Evolutionary conservation across 2,329 filamentous ascomycete genomes (phyloP).

Genomic region (Scorias spongiosa): DNA sequence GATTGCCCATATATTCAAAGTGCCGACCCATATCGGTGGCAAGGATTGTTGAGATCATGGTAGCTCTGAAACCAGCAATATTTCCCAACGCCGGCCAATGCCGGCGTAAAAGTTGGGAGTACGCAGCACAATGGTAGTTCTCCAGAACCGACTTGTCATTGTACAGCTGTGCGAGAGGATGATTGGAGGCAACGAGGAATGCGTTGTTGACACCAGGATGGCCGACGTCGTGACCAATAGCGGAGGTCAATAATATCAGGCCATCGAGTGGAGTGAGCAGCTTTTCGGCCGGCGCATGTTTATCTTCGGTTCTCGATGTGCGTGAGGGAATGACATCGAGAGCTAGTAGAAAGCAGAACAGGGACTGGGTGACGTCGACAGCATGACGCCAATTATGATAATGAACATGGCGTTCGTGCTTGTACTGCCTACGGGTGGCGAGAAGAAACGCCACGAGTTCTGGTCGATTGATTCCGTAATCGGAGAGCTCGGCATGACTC

Average conservation of each 20-base stretch:
- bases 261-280: slow-evolving; percentile 78
- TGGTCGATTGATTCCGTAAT: slow-evolving; percentile 29
- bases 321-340: slow-evolving; percentile 54
- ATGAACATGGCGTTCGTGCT: slow-evolving; percentile 36
- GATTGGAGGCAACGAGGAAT: slow-evolving; percentile 81
- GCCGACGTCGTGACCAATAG: slow-evolving; percentile 95
- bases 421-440: slow-evolving; percentile 86
- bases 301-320: slow-evolving; percentile 35
- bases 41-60: slow-evolving; percentile 96
- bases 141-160: slow-evolving; percentile 95
- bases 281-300: slow-evolving; percentile 44
- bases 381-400: slow-evolving; percentile 99
- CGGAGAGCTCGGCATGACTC: slow-evolving; percentile 61
- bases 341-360: slow-evolving; percentile 74
- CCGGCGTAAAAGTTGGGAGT: slow-evolving; percentile 82
- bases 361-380: slow-evolving; percentile 85
- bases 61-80: slow-evolving; percentile 62
- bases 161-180: slow-evolving; percentile 85
- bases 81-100: slow-evolving; percentile 79
- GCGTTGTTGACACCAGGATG: slow-evolving; percentile 98
- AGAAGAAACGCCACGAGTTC: slow-evolving; percentile 74
- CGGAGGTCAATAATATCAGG: slow-evolving; percentile 76
- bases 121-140: slow-evolving; percentile 94
- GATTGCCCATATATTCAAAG: slow-evolving; percentile 87
- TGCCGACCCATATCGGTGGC: slow-evolving; percentile 96